phyloP scores from a whole-genome alignment of 2,329 filamentous ascomycete genomes.

The Penicillium sp. region DNA sequence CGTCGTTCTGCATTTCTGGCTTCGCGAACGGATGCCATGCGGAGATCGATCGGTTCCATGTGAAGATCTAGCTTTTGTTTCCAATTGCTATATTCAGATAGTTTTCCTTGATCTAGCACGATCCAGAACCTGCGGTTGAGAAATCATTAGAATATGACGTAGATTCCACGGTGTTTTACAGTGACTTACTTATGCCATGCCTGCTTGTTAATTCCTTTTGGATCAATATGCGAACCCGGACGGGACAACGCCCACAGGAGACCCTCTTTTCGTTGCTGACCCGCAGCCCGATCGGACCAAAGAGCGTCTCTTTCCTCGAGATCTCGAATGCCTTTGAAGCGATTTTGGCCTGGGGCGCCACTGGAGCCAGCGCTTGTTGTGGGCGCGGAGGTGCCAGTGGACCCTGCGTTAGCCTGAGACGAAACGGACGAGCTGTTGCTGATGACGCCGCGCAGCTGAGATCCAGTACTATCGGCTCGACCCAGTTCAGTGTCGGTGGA shows the following conservation, averaged over 20 bases:
- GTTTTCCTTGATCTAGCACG: slow-evolving; percentile 90
- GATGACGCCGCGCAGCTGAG: slow-evolving; percentile 58
- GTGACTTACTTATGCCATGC: slow-evolving; percentile 91
- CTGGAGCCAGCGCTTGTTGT: slow-evolving; percentile 24
- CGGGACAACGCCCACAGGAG: slow-evolving; percentile 91
- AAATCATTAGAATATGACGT: neutral
- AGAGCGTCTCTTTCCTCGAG: slow-evolving; percentile 75
- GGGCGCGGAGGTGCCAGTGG: slow-evolving; percentile 23
- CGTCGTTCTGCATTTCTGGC: slow-evolving; percentile 89
- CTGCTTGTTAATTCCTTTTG: slow-evolving; percentile 91
- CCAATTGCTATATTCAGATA: slow-evolving; percentile 99
- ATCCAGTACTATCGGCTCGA: slow-evolving; percentile 71
- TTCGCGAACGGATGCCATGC: slow-evolving; percentile 94
- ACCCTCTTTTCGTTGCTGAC: slow-evolving; percentile 83
- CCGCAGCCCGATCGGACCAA: slow-evolving; percentile 55
- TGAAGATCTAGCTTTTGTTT: slow-evolving; percentile 95
- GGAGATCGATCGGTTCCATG: slow-evolving; percentile 95
- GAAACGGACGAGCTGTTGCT: slow-evolving; percentile 48
- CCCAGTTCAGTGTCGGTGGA: slow-evolving; percentile 68
- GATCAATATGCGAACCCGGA: slow-evolving; percentile 91
- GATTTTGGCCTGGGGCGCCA: slow-evolving; percentile 45
- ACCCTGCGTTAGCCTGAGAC: slow-evolving; percentile 38
- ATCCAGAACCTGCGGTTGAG: slow-evolving; percentile 78
- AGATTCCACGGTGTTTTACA: neutral
- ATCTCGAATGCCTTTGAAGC: slow-evolving; percentile 89